A percentile compares a stretch with the other conserved stretches of the same genome.
Evolutionary conservation across 164 flowering plant genomes (phyloP).

Genomic region (Buxus sempervirens): DNA sequence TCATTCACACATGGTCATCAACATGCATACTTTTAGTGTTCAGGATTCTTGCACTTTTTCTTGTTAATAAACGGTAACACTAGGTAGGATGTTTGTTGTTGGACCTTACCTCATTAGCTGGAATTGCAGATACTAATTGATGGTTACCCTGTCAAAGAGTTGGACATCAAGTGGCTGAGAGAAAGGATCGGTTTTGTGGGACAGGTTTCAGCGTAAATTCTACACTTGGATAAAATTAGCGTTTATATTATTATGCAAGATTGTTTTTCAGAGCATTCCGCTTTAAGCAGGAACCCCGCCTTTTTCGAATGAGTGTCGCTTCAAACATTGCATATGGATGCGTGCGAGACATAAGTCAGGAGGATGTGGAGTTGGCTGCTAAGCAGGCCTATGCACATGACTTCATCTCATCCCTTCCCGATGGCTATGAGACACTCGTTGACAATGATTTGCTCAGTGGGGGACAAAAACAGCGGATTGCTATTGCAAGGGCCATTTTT

Average conservation of each 20-base stretch:
- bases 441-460: conserved; percentile 97
- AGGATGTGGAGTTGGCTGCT: conserved; percentile 85
- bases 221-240: not conserved
- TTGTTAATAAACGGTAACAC: too few relatives aligned
- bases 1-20: too few relatives aligned
- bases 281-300: conserved; percentile 72
- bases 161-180: conserved; percentile 84
- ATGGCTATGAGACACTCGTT: conserved; percentile 81
- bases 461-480: conserved; percentile 94
- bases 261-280: conserved; percentile 2
- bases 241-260: not conserved
- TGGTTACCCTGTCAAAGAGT: conserved; percentile 64
- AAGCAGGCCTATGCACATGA: conserved; percentile 92
- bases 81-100: not conserved
- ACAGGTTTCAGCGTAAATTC: conserved; percentile 49
- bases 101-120: conserved; percentile 2
- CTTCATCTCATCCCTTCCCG: conserved; percentile 71
- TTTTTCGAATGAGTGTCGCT: conserved; percentile 75
- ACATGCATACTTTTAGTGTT: not conserved
- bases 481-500: conserved; percentile 88
- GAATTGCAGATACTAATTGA: conserved; percentile 65
- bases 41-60: not conserved
- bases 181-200: conserved; percentile 83
- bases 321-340: conserved; percentile 93
- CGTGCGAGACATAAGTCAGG: conserved; percentile 52